phyloP scores from a whole-genome alignment of 2,329 filamentous ascomycete species.

The Botrytis fabae region DNA sequence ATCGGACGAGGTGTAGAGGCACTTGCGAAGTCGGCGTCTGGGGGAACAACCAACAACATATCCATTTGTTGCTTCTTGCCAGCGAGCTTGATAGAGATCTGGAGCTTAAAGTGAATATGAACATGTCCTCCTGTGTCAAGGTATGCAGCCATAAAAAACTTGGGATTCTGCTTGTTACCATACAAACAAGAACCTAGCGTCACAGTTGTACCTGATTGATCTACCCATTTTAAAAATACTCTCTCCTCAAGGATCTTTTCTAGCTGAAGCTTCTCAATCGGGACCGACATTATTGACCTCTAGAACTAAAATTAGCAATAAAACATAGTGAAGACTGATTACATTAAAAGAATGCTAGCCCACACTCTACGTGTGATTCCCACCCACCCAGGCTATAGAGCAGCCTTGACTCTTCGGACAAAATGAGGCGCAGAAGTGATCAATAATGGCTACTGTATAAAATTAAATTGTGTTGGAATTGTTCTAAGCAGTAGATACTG shows the following conservation, averaged over 20 bases:
- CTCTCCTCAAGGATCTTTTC: background rate
- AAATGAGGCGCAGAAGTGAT: conserved; percentile 1
- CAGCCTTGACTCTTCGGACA: conserved; percentile 17
- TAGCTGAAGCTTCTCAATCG: background rate
- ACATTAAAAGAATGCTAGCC: conserved; percentile 4
- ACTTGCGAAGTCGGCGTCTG: background rate
- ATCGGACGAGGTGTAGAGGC: background rate
- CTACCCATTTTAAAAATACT: conserved; percentile 16
- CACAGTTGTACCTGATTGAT: conserved; percentile 5
- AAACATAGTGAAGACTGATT: conserved; percentile 7
- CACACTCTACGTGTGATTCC: conserved; percentile 15
- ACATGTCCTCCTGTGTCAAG: background rate
- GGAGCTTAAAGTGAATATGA: background rate
- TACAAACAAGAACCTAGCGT: background rate
- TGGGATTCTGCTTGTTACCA: background rate
- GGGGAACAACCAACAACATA: background rate
- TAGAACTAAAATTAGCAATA: background rate
- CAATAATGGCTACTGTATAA: background rate
- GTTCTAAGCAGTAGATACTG: conserved; percentile 1
- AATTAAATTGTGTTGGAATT: background rate
- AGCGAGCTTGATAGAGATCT: background rate
- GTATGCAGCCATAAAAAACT: background rate
- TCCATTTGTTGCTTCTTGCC: background rate
- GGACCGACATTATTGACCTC: background rate
- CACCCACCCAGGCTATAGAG: conserved; percentile 18